A percentile compares a stretch with the other conserved stretches of the same genome.
Evolutionary conservation across 176 grass and related monocot genomes (phyloP).

Genomic region (sorghum (Sorghum bicolor)): DNA sequence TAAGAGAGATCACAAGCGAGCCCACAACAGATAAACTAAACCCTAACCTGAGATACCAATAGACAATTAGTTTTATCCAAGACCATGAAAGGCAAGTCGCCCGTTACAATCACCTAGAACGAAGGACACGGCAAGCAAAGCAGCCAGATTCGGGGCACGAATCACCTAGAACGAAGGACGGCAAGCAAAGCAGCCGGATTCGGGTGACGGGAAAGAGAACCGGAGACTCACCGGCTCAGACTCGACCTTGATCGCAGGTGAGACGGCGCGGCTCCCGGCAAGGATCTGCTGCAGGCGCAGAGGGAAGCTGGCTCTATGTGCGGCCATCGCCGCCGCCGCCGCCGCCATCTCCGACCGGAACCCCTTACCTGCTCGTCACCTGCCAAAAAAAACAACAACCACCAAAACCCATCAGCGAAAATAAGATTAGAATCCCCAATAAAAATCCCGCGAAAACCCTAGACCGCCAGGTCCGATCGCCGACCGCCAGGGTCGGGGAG

Average conservation of each 20-base stretch:
- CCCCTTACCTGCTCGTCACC: conserved; percentile 47
- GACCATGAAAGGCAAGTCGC: background rate
- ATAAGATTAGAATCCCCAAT: background rate
- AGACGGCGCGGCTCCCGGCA: conserved; percentile 59
- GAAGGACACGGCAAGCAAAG: background rate
- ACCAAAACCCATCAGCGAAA: conserved; percentile 23
- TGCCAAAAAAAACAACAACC: conserved; percentile 18
- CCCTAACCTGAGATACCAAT: conserved; percentile 15
- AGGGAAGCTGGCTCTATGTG: conserved; percentile 78
- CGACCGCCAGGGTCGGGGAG: background rate
- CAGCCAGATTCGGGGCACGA: background rate
- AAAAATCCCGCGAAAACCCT: conserved; percentile 45
- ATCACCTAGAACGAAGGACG: conserved; percentile 17
- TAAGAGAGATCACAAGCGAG: background rate
- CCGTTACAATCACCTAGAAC: conserved; percentile 12
- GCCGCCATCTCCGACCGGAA: conserved; percentile 38
- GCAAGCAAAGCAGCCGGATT: background rate
- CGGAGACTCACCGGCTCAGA: conserved; percentile 67
- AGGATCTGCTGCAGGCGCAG: conserved; percentile 95
- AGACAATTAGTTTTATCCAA: background rate
- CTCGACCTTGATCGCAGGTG: conserved; percentile 85
- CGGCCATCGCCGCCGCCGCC: conserved; percentile 57
- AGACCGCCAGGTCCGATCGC: conserved; percentile 33
- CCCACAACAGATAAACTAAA: conserved; percentile 10
- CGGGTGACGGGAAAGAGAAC: background rate